These are phyloP conservation scores for Paraglomus occultum DNA, from an alignment of 192 early-diverging fungal species.

Conservation along the genomic window DNA sequence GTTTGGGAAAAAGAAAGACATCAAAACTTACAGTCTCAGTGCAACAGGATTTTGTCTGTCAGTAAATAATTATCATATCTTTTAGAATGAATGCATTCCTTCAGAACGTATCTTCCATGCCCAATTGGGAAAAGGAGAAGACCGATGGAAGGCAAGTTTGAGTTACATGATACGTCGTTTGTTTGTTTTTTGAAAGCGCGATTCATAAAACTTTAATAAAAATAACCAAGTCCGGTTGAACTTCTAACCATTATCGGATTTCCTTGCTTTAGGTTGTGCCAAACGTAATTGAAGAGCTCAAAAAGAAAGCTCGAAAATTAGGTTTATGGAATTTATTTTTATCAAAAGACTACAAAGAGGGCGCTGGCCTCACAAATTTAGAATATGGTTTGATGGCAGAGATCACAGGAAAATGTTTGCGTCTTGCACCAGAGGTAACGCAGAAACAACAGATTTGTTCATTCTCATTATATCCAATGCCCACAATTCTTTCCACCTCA, in stretches of 20 bases:
- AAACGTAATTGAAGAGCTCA: slow-evolving; percentile 83
- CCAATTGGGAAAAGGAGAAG: slow-evolving; percentile 69
- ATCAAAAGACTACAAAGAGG: slow-evolving; percentile 73
- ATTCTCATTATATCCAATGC: not conserved
- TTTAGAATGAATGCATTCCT: slow-evolving; percentile 90
- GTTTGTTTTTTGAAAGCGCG: not conserved
- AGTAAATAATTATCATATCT: not conserved
- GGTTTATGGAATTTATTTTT: slow-evolving; percentile 98
- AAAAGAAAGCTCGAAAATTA: slow-evolving; percentile 76
- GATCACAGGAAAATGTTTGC: slow-evolving; percentile 76
- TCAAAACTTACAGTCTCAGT: not conserved
- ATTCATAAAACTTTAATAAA: too few relatives aligned
- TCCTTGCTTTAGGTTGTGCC: slow-evolving; percentile 60
- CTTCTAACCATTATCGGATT: not conserved
- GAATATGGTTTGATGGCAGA: slow-evolving; percentile 95
- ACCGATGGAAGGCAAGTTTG: slow-evolving; percentile 76
- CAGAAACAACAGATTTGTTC: not conserved
- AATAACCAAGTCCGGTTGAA: too few relatives aligned
- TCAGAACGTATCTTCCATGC: slow-evolving; percentile 73
- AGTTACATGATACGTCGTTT: not conserved
- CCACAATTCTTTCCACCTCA: not conserved
- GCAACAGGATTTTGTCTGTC: not conserved
- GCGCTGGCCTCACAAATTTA: slow-evolving; percentile 87
- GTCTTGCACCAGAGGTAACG: slow-evolving; percentile 79
- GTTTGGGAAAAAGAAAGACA: not conserved